phyloP scores from a whole-genome alignment of 306 rosid species.

The Adenanthera pavonina region DNA sequence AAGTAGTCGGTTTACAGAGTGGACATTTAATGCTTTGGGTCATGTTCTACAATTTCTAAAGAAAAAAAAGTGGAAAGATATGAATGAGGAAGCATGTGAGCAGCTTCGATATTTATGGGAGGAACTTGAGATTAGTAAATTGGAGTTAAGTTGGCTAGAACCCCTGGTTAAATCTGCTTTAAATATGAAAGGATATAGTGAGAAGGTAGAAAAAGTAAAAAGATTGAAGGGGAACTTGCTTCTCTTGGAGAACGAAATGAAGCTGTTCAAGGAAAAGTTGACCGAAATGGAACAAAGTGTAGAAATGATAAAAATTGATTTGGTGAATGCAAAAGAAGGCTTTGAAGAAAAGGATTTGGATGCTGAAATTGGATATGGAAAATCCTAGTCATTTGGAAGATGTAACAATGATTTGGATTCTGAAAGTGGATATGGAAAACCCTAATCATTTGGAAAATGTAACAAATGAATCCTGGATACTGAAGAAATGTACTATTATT shows the following conservation, averaged over 20 bases:
- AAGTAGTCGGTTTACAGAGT: not conserved
- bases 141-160: slow-evolving; percentile 2
- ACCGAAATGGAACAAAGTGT: not conserved
- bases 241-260: not conserved
- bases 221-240: not conserved
- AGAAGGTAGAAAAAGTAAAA: not conserved
- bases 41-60: not conserved
- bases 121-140: not conserved
- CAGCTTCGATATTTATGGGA: slow-evolving; percentile 4
- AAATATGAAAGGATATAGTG: not conserved
- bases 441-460: too few species aligned
- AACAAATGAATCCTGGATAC: too few species aligned
- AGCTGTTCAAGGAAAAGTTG: not conserved
- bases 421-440: too few species aligned
- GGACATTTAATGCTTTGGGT: not conserved
- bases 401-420: too few species aligned
- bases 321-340: not conserved
- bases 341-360: slow-evolving; percentile 9
- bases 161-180: not conserved
- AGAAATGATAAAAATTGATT: not conserved
- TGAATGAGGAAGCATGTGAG: not conserved
- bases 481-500: too few species aligned
- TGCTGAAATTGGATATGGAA: slow-evolving; percentile 15
- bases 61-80: not conserved
- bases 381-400: not conserved